phyloP scores from a whole-genome alignment of 805 yeast genomes.

The Candida khao-thaluensis region DNA sequence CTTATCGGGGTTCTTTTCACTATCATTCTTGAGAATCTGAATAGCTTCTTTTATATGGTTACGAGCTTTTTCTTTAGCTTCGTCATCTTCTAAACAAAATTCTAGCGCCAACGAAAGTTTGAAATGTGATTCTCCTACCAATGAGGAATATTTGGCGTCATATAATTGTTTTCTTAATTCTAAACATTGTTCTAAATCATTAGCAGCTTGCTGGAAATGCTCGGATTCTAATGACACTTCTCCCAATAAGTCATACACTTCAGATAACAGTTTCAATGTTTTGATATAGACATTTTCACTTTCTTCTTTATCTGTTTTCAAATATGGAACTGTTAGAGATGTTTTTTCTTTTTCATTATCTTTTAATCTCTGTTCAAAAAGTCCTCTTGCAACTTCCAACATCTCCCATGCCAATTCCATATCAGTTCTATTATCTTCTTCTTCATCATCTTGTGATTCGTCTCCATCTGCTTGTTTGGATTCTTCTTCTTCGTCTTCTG shows the following conservation, averaged over 20 bases:
- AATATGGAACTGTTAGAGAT: constrained; percentile 27
- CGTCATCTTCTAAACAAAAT: constrained; percentile 55
- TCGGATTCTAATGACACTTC: constrained; percentile 90
- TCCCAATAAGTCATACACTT: constrained; percentile 76
- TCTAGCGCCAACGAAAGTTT: constrained; percentile 79
- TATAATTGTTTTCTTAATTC: constrained; percentile 53
- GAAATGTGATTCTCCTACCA: constrained; percentile 76
- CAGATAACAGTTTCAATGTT: constrained; percentile 58
- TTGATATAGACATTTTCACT: constrained; percentile 33
- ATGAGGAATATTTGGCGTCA: constrained; percentile 47
- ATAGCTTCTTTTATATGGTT: constrained; percentile 56
- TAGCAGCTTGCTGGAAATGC: constrained; percentile 74
- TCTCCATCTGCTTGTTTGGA: constrained; percentile 30
- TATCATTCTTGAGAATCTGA: constrained; percentile 39
- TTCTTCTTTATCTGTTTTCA: constrained; percentile 29
- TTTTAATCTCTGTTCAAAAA: constrained; percentile 51
- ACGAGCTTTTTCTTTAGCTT: constrained; percentile 49
- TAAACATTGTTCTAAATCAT: constrained; percentile 62
- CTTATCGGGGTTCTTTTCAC: constrained; percentile 37
- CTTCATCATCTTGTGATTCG: constrained; percentile 47
- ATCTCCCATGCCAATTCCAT: constrained; percentile 90
- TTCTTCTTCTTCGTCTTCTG: constrained; percentile 18
- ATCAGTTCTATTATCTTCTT: constrained; percentile 54
- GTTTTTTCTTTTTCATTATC: constrained; percentile 5
- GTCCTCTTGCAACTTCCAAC: constrained; percentile 70